These are phyloP conservation scores for Erythrophleum ivorense DNA, from an alignment of 331 rosid species.

Conservation along the genomic window DNA sequence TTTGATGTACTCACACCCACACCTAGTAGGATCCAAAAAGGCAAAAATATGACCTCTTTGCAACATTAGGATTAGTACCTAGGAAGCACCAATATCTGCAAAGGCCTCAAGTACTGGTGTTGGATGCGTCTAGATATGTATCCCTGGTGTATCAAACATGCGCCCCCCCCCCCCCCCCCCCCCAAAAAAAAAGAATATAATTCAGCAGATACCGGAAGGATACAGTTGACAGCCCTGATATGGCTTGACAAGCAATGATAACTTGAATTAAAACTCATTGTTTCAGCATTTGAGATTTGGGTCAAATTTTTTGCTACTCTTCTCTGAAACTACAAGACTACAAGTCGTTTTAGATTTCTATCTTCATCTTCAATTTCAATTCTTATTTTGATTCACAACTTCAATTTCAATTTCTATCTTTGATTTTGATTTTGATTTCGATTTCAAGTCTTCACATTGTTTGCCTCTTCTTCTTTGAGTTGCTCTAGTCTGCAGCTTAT, in stretches of 20 bases:
- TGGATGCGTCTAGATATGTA: too few relatives aligned
- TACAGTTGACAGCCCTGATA: not conserved
- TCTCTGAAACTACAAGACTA: not conserved
- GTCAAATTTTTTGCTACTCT: not conserved
- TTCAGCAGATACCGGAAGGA: not conserved
- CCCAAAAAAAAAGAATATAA: too few relatives aligned
- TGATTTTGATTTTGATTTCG: not conserved
- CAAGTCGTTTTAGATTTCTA: not conserved
- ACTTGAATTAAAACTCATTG: not conserved
- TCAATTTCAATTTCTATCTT: too few relatives aligned
- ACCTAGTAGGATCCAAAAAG: too few relatives aligned
- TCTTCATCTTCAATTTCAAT: not conserved
- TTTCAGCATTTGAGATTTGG: not conserved
- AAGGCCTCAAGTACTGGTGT: too few relatives aligned
- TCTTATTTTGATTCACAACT: not conserved
- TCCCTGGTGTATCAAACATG: too few relatives aligned
- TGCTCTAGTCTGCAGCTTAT: not conserved
- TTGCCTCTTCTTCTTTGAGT: not conserved
- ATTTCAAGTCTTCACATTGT: not conserved
- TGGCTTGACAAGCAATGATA: not conserved
- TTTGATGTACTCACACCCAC: too few relatives aligned
- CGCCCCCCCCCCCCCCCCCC: too few relatives aligned
- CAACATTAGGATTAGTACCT: too few relatives aligned
- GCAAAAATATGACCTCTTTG: too few relatives aligned
- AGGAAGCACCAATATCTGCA: too few relatives aligned